Percentiles rank a stretch among this genome's conserved stretches.
phyloP scores from a whole-genome alignment of 2,329 filamentous ascomycete genomes.

The Rutstroemia sp. region DNA sequence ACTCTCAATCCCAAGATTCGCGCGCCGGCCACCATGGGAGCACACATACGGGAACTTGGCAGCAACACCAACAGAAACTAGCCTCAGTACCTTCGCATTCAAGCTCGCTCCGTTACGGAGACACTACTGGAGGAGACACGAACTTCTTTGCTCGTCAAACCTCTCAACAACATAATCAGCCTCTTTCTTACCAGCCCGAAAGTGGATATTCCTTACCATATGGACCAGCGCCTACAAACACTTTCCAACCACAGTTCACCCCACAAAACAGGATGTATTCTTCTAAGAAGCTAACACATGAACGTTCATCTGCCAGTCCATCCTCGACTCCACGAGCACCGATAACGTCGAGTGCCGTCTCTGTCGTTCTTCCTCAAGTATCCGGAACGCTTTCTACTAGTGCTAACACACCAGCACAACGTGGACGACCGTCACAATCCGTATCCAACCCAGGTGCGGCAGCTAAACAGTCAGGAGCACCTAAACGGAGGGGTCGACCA shows the following conservation, averaged over 20 bases:
- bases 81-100: no score
- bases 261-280: not conserved
- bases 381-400: not conserved
- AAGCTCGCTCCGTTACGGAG: not conserved
- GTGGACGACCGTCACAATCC: constrained; percentile 3
- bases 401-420: not conserved
- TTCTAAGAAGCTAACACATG: not conserved
- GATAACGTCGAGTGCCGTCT: not conserved
- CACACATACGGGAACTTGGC: not conserved
- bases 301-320: not conserved
- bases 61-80: not conserved
- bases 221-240: not conserved
- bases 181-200: not conserved
- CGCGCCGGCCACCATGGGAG: not conserved
- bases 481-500: constrained; percentile 3
- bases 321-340: not conserved
- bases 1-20: not conserved
- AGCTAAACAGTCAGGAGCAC: not conserved
- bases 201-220: not conserved
- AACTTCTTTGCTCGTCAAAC: not conserved
- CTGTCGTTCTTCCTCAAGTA: not conserved
- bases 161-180: not conserved
- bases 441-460: not conserved
- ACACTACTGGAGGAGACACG: not conserved
- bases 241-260: not conserved